These are phyloP conservation scores for Volvox carteri DNA, from an alignment of 163 green algal genomes.

Conservation along the genomic window DNA sequence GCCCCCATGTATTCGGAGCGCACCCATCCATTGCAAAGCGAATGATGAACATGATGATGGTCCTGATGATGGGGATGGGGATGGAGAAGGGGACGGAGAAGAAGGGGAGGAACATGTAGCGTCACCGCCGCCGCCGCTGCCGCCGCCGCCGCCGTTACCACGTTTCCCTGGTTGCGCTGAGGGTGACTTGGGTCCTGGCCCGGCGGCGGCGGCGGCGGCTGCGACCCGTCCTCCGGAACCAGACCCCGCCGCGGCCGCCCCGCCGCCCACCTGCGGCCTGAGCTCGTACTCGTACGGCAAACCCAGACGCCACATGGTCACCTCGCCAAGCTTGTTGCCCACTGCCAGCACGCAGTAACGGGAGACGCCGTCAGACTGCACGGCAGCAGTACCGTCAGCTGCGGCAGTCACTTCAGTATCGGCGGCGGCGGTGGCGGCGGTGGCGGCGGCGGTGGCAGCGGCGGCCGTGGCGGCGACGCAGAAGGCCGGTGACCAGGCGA, in stretches of 20 bases:
- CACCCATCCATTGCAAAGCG: constrained; percentile 7
- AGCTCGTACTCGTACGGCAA: not conserved
- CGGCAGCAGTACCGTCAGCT: not conserved
- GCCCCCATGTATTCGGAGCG: not conserved
- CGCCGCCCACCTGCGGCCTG: not conserved
- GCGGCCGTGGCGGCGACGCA: not conserved
- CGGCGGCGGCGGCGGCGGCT: not conserved
- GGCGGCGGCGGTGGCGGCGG: too few relatives aligned
- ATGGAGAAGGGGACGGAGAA: too few relatives aligned
- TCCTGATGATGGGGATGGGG: too few relatives aligned
- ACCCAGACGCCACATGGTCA: constrained; percentile 19
- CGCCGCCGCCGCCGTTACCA: not conserved
- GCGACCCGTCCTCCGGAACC: too few relatives aligned
- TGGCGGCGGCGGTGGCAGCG: too few relatives aligned
- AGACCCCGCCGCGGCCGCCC: too few relatives aligned
- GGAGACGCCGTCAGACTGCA: constrained; percentile 1
- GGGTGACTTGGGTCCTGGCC: too few relatives aligned
- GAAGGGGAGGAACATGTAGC: not conserved
- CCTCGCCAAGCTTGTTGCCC: constrained; percentile 26
- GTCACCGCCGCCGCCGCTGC: not conserved
- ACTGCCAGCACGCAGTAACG: constrained; percentile 33
- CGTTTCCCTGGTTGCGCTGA: too few relatives aligned
- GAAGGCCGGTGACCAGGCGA: constrained; percentile 33
- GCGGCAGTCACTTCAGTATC: not conserved
- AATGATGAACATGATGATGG: not conserved